These are phyloP conservation scores for Rutstroemia sp. DNA, from an alignment of 2,329 filamentous ascomycete species.

Conservation along the genomic window DNA sequence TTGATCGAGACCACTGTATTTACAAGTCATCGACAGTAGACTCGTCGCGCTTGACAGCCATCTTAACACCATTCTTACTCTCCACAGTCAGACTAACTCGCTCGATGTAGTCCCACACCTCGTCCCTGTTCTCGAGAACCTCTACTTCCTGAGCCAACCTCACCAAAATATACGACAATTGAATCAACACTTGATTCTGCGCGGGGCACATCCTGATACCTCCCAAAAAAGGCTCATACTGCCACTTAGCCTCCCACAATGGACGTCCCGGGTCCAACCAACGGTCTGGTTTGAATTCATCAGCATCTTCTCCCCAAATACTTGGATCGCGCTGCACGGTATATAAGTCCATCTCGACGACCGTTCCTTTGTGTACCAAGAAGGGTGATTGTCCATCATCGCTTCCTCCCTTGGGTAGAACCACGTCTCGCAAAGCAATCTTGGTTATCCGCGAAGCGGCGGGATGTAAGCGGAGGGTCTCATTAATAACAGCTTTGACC, in stretches of 20 bases:
- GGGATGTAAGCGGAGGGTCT: background rate
- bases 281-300: conserved; percentile 33
- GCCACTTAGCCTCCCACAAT: conserved; percentile 19
- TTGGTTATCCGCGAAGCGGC: background rate
- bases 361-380: conserved; percentile 19
- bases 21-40: too few species aligned
- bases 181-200: conserved; percentile 29
- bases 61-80: conserved; percentile 5
- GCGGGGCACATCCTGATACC: conserved; percentile 30
- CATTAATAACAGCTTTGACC: background rate
- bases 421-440: background rate
- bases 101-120: conserved; percentile 7
- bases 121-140: conserved; percentile 23
- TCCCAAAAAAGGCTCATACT: conserved; percentile 29
- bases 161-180: conserved; percentile 27
- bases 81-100: background rate
- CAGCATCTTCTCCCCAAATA: conserved; percentile 32
- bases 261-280: background rate
- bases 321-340: conserved; percentile 32
- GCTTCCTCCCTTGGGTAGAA: conserved; percentile 26
- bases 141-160: conserved; percentile 17
- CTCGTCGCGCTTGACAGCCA: background rate
- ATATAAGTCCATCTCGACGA: conserved; percentile 6
- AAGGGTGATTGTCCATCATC: conserved; percentile 21
- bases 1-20: too few species aligned